phyloP scores from a whole-genome alignment of 257 asterid species.

The Ehretia macrophylla region DNA sequence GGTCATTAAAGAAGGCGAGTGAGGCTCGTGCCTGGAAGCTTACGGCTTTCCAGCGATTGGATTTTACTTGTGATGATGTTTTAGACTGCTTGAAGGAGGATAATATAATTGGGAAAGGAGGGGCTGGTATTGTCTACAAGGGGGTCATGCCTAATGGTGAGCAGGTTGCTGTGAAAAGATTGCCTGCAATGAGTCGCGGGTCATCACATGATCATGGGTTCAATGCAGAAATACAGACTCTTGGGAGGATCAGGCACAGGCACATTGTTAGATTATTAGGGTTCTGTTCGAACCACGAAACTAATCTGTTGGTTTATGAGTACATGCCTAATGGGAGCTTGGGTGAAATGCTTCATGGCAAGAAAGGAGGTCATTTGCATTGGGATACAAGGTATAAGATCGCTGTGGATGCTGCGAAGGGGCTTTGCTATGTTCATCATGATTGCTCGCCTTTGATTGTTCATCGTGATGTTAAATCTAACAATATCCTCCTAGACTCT shows the following conservation, averaged over 20 bases:
- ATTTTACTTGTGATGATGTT: conserved; percentile 80
- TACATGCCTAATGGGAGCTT: conserved; percentile 97
- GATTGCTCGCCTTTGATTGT: conserved; percentile 92
- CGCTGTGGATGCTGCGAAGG: conserved; percentile 88
- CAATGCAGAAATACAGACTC: conserved; percentile 91
- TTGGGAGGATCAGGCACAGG: conserved; percentile 89
- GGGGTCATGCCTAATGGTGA: conserved; percentile 75
- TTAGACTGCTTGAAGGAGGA: conserved; percentile 79
- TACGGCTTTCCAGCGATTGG: conserved; percentile 86
- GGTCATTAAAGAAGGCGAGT: conserved; percentile 66
- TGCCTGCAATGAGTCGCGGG: conserved; percentile 79
- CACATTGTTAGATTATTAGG: conserved; percentile 85
- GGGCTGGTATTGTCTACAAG: conserved; percentile 93
- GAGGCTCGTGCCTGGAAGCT: conserved; percentile 92
- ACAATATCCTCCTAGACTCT: conserved; percentile 76
- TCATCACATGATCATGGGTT: conserved; percentile 95
- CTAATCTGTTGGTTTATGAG: conserved; percentile 80
- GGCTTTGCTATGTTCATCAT: conserved; percentile 93
- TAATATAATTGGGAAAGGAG: conserved; percentile 89
- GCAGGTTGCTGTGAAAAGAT: conserved; percentile 75
- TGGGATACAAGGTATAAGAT: conserved; percentile 92
- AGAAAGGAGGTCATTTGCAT: conserved; percentile 87
- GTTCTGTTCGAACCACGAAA: conserved; percentile 85
- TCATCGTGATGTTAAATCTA: conserved; percentile 90
- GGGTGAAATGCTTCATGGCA: conserved; percentile 91